Conservation (phyloP, 345 rosid species). For the Draba incana region DNA sequence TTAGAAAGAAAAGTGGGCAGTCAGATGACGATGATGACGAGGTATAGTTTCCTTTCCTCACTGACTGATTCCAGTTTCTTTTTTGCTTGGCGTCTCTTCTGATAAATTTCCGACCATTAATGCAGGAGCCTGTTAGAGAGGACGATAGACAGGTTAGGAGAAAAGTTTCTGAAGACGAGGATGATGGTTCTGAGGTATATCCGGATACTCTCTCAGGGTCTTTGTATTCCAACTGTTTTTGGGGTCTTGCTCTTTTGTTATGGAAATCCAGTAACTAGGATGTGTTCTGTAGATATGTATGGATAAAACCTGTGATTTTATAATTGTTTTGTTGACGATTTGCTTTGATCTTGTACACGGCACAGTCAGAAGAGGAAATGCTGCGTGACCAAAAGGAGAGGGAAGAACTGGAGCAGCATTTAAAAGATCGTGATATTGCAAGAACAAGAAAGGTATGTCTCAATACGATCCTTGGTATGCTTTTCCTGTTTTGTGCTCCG, state of each 20-base stretch:
- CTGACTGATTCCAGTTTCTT: constrained; percentile 30
- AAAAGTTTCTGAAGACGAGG: constrained; percentile 56
- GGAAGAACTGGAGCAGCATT: constrained; percentile 78
- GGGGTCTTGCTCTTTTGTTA: constrained; percentile 8
- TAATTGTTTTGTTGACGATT: background rate
- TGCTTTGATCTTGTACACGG: constrained; percentile 23
- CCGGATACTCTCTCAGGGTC: background rate
- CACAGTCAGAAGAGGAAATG: constrained; percentile 92
- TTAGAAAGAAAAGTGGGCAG: constrained; percentile 75
- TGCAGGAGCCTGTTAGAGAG: constrained; percentile 56
- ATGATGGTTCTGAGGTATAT: constrained; percentile 83
- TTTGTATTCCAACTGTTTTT: constrained; percentile 9
- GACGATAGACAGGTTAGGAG: constrained; percentile 61
- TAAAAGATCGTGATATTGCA: constrained; percentile 88
- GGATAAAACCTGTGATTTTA: background rate
- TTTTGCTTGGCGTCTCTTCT: constrained; percentile 28
- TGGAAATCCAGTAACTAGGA: constrained; percentile 11
- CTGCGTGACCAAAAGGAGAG: constrained; percentile 88
- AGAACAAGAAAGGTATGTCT: constrained; percentile 73
- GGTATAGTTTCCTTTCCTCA: constrained; percentile 49
- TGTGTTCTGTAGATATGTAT: constrained; percentile 3
- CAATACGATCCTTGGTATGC: constrained; percentile 19
- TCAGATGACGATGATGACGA: constrained; percentile 75
- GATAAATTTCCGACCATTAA: constrained; percentile 32
- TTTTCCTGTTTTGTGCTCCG: constrained; percentile 16